These are phyloP conservation scores for Xylaria cubensis DNA, from an alignment of 495 filamentous ascomycete species.

Conservation along the genomic window DNA sequence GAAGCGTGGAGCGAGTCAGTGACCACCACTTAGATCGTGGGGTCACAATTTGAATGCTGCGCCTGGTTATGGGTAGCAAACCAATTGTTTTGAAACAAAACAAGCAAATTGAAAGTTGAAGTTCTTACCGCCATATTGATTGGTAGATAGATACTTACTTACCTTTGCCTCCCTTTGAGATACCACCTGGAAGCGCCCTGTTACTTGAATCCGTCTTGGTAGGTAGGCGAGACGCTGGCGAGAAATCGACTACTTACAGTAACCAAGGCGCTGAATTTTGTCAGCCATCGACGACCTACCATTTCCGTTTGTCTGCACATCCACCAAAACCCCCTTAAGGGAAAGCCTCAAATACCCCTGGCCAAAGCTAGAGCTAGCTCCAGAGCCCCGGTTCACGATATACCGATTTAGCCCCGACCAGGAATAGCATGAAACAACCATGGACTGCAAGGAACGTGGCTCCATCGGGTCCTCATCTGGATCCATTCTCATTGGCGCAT, in stretches of 20 bases:
- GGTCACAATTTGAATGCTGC: background rate
- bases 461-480: slow-evolving; percentile 9
- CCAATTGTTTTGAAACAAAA: slow-evolving; percentile 7
- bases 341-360: background rate
- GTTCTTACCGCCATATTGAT: background rate
- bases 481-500: slow-evolving; percentile 34
- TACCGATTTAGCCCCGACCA: slow-evolving; percentile 16
- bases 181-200: background rate
- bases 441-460: slow-evolving; percentile 12
- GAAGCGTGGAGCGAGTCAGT: background rate
- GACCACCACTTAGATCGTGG: background rate
- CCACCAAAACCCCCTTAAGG: slow-evolving; percentile 6
- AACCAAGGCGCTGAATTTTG: background rate
- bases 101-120: background rate
- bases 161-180: background rate
- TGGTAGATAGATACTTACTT: background rate
- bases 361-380: background rate
- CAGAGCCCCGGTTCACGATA: background rate
- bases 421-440: slow-evolving; percentile 22
- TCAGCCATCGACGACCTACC: slow-evolving; percentile 20
- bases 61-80: background rate
- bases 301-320: background rate
- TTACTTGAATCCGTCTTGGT: background rate
- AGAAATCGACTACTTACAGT: background rate
- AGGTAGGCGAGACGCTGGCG: slow-evolving; percentile 21